phyloP scores from a whole-genome alignment of 148 eudicot species.

The Vaccinium corymbosum region DNA sequence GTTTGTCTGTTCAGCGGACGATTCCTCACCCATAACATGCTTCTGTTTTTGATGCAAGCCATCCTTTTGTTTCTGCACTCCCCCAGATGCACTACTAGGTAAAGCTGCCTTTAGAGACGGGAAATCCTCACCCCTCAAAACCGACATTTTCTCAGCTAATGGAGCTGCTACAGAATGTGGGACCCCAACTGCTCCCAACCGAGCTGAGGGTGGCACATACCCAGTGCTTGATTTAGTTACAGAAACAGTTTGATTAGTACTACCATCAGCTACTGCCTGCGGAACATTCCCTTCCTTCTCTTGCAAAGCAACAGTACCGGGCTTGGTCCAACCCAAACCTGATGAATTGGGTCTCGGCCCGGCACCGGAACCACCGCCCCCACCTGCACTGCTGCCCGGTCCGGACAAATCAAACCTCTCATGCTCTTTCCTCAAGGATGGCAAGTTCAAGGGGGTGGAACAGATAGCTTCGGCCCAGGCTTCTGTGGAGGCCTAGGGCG shows the following conservation, averaged over 20 bases:
- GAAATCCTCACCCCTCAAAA: constrained; percentile 92
- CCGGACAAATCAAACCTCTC: constrained; percentile 78
- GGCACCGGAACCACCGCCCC: constrained; percentile 41
- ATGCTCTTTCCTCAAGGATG: constrained; percentile 90
- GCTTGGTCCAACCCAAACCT: constrained; percentile 86
- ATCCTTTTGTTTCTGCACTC: constrained; percentile 69
- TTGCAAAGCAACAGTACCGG: constrained; percentile 37
- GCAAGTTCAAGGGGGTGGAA: constrained; percentile 99
- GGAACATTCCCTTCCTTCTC: constrained; percentile 46
- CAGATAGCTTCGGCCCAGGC: constrained; percentile 70
- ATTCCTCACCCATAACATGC: constrained; percentile 40
- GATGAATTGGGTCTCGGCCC: constrained; percentile 69
- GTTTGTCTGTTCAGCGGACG: constrained; percentile 37
- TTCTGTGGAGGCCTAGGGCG: constrained; percentile 66
- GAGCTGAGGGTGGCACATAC: constrained; percentile 70
- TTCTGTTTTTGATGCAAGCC: constrained; percentile 47
- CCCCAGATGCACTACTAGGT: constrained; percentile 43
- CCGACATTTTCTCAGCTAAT: constrained; percentile 42
- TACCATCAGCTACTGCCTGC: constrained; percentile 18
- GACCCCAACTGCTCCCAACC: constrained; percentile 29
- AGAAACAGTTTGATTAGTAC: constrained; percentile 31
- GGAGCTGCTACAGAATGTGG: constrained; percentile 26
- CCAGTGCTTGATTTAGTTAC: constrained; percentile 30
- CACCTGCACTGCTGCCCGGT: constrained; percentile 50
- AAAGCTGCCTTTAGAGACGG: constrained; percentile 81